These are phyloP conservation scores for Dipteronia sinensis DNA, from an alignment of 345 rosid genomes.

Conservation along the genomic window DNA sequence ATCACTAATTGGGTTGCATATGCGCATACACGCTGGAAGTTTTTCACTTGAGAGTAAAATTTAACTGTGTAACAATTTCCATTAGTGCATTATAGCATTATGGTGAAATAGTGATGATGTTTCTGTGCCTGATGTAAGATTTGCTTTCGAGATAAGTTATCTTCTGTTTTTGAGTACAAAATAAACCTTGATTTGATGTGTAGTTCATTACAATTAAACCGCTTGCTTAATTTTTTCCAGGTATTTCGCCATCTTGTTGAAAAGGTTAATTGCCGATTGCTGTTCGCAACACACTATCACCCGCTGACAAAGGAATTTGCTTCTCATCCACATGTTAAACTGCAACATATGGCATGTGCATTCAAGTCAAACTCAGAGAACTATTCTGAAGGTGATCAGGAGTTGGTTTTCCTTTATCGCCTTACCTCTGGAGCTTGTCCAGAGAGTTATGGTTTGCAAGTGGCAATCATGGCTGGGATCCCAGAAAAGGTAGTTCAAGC, in stretches of 20 bases:
- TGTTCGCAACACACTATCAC: slow-evolving; percentile 94
- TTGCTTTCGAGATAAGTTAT: background rate
- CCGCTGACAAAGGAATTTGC: slow-evolving; percentile 91
- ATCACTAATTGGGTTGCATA: background rate
- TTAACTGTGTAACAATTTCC: background rate
- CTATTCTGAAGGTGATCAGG: slow-evolving; percentile 38
- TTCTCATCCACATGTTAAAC: slow-evolving; percentile 76
- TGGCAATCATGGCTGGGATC: slow-evolving; percentile 90
- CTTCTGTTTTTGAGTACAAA: background rate
- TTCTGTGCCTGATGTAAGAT: background rate
- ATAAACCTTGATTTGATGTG: background rate
- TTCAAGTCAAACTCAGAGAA: slow-evolving; percentile 41
- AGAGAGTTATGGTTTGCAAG: slow-evolving; percentile 88
- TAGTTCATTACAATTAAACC: background rate
- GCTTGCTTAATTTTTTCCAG: slow-evolving; percentile 33
- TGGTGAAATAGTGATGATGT: background rate
- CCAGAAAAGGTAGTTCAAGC: slow-evolving; percentile 70
- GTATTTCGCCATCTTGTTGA: slow-evolving; percentile 94
- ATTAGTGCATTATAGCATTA: background rate
- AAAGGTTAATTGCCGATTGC: slow-evolving; percentile 78
- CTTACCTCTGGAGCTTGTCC: slow-evolving; percentile 87
- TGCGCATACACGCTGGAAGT: background rate
- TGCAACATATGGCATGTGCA: slow-evolving; percentile 92
- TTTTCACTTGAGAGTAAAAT: background rate
- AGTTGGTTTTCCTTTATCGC: slow-evolving; percentile 75